These are phyloP conservation scores for Fusarium vanettenii DNA, from an alignment of 2,329 filamentous ascomycete genomes.

Conservation along the genomic window DNA sequence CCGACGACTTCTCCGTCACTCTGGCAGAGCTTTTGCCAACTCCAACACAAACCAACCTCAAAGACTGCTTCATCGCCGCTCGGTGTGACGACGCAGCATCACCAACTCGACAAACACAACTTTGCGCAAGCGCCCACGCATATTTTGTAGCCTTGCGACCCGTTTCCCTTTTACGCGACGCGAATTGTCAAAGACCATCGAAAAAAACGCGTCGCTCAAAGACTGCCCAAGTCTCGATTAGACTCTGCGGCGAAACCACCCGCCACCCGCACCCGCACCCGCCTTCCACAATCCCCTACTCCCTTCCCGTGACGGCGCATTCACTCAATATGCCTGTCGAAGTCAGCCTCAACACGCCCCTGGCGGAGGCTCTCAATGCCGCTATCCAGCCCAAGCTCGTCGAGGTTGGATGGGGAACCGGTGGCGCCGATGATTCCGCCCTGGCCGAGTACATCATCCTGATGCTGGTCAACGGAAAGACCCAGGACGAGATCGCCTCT, in stretches of 20 bases:
- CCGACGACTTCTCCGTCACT: slow-evolving; percentile 42
- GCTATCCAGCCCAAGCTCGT: slow-evolving; percentile 91
- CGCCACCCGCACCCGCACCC: slow-evolving; percentile 25
- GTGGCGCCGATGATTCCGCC: slow-evolving; percentile 80
- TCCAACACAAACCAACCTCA: slow-evolving; percentile 32
- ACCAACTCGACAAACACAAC: slow-evolving; percentile 10
- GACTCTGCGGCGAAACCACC: slow-evolving; percentile 34
- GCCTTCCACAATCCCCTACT: slow-evolving; percentile 11
- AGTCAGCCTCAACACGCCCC: slow-evolving; percentile 79
- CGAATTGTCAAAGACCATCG: slow-evolving; percentile 33
- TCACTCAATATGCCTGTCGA: slow-evolving; percentile 77
- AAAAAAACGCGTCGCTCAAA: slow-evolving; percentile 40
- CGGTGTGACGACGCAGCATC: slow-evolving; percentile 30
- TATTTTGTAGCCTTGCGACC: slow-evolving; percentile 30
- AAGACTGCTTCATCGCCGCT: slow-evolving; percentile 35
- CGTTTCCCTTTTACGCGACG: slow-evolving; percentile 36
- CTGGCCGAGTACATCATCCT: slow-evolving; percentile 96
- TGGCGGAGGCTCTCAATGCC: slow-evolving; percentile 84
- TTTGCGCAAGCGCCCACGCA: slow-evolving; percentile 21
- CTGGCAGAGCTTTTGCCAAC: slow-evolving; percentile 44
- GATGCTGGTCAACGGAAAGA: slow-evolving; percentile 97
- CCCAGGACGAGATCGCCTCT: slow-evolving; percentile 85
- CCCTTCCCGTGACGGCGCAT: slow-evolving; percentile 10
- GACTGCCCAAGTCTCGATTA: slow-evolving; percentile 27
- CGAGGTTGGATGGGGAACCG: slow-evolving; percentile 91